These are phyloP conservation scores for Mycosphaerelloides madeirae DNA, from an alignment of 2,329 filamentous ascomycete species.

Conservation along the genomic window DNA sequence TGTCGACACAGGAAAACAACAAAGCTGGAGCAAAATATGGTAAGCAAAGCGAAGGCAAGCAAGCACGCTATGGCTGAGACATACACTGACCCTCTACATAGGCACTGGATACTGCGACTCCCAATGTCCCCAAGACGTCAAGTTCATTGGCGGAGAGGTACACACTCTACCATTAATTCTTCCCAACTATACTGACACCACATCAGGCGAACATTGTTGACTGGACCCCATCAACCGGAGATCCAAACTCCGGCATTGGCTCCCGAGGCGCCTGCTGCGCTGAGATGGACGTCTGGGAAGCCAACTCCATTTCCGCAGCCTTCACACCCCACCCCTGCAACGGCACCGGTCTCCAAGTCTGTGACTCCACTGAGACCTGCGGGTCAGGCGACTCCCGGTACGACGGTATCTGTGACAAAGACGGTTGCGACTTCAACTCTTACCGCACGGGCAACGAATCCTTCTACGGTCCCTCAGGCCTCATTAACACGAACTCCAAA, in stretches of 20 bases:
- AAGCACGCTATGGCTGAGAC: too few relatives aligned
- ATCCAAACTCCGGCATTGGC: conserved; percentile 27
- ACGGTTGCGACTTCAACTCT: conserved; percentile 66
- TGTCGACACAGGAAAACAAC: conserved; percentile 43
- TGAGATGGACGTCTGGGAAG: conserved; percentile 67
- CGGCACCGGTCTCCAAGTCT: conserved; percentile 35
- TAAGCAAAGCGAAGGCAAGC: too few relatives aligned
- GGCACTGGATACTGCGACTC: conserved; percentile 55
- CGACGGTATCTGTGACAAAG: conserved; percentile 60
- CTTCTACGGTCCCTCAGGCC: conserved; percentile 59
- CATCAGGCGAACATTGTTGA: conserved; percentile 44
- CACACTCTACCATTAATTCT: background rate
- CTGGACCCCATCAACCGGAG: conserved; percentile 23
- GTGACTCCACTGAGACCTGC: conserved; percentile 47
- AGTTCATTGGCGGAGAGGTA: conserved; percentile 29
- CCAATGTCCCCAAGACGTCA: conserved; percentile 40
- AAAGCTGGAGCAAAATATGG: conserved; percentile 40
- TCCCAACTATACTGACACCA: conserved; percentile 3
- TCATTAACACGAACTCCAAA: conserved; percentile 55
- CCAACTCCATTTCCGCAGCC: conserved; percentile 61
- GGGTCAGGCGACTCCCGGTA: conserved; percentile 41
- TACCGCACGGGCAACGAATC: conserved; percentile 60
- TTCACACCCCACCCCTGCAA: conserved; percentile 63
- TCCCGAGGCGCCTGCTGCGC: conserved; percentile 59
- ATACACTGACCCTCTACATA: too few relatives aligned